A percentile compares a stretch with the other conserved stretches of the same genome.
These are phyloP conservation scores for Pyrrhoderma noxium DNA, from an alignment of 1,284 basidiomycete genomes.

Conservation along the genomic window DNA sequence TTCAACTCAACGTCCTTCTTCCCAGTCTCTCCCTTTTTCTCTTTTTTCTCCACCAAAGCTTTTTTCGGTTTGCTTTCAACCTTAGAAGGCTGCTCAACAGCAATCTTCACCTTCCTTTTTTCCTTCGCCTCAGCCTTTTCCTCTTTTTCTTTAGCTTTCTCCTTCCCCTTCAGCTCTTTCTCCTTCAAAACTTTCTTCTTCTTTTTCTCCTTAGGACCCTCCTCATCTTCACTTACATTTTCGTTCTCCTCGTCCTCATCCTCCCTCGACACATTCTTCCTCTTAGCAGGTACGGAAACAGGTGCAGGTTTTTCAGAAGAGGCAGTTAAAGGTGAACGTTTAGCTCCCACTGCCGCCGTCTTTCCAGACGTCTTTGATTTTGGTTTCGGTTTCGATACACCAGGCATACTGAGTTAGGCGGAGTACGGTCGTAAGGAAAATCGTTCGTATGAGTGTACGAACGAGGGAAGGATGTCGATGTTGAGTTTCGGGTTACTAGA, in stretches of 20 bases:
- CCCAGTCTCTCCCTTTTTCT: neutral
- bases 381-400: too few species aligned
- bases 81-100: neutral
- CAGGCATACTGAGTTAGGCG: too few species aligned
- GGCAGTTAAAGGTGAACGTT: too few species aligned
- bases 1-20: slow-evolving; percentile 4
- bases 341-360: too few species aligned
- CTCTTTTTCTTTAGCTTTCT: slow-evolving; percentile 6
- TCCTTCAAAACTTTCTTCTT: slow-evolving; percentile 7
- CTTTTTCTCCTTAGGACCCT: neutral
- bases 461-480: too few species aligned
- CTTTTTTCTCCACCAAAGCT: neutral
- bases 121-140: slow-evolving; percentile 9
- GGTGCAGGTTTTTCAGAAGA: neutral
- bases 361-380: too few species aligned
- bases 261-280: neutral
- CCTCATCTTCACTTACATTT: neutral
- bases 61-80: neutral
- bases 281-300: neutral
- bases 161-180: slow-evolving; percentile 4
- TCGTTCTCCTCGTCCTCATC: neutral
- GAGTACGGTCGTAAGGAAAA: too few species aligned
- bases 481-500: too few species aligned
- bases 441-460: too few species aligned
- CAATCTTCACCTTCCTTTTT: slow-evolving; percentile 1